Evolutionary conservation across 345 rosid genomes (phyloP), one percentile per base, ranked within the genome.

Genomic region (Citrus hindsii): DNA sequence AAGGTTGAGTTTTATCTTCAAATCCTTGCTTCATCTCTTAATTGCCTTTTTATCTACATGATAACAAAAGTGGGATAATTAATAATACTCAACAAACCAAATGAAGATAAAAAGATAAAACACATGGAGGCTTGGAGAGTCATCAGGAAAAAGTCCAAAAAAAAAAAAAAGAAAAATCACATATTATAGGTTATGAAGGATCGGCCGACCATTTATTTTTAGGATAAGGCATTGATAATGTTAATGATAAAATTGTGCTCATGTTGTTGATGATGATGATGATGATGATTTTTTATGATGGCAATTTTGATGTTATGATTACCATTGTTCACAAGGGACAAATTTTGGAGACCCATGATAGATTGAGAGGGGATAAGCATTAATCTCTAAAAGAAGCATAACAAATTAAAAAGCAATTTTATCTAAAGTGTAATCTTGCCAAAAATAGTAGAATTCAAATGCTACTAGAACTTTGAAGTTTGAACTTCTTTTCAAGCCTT

Each of bases 31-130:
- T 58, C 30, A 68, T 67, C 78, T 53, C 46, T 10, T 8, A 53
- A 8, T 67, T 55, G 9, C 64, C 69, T 74, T 79, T 75, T 63
- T n/a, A 51, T 60, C n/a, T 38, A 56, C 30, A 58, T 22, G 67
- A 67, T 7, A 58, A 27, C 18, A 67, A 76, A 73, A 40, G 22
- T 70, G 33, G 46, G 6, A 33, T 19, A 33, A 48, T 16, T 48
- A 48, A 40, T 40, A 24, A 65, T 25, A 4, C n/a, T 16, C 53
- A 62, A 56, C 37, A 40, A 32, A 67, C 46, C 69, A 25, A 67
- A 32, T 68, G 65, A 51, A 61, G 79, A 82, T 81, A 77, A 77
- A 82, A 77, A 62, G 81, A 58, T 30, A 32, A 60, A 46, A 32
- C 80, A 33, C 77, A 58, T 59, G 65, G 69, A 77, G 59, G 77